Percentiles rank a stretch among this genome's conserved stretches.
phyloP scores from a whole-genome alignment of 768 basidiomycete species.

The Floccularia luteovirens region DNA sequence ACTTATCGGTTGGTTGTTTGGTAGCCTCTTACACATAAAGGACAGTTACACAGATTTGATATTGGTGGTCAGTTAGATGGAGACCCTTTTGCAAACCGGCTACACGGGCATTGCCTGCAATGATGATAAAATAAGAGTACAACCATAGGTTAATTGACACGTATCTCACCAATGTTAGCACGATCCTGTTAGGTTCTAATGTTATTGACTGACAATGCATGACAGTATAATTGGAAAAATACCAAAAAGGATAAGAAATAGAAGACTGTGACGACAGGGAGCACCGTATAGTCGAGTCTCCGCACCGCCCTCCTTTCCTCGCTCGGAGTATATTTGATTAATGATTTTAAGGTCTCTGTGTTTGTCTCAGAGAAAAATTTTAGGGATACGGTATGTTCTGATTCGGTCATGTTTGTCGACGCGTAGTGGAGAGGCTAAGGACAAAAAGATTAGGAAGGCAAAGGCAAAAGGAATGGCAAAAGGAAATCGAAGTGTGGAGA shows the following conservation, averaged over 20 bases:
- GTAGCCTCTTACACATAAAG: conserved; percentile 18
- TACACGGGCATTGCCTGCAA: conserved; percentile 33
- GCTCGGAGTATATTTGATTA: too few relatives aligned
- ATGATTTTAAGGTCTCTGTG: too few relatives aligned
- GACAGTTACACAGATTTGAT: conserved; percentile 25
- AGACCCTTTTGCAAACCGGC: conserved; percentile 40
- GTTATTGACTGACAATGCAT: background rate
- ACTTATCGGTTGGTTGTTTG: too few relatives aligned
- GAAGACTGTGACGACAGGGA: conserved; percentile 30
- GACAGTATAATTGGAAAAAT: background rate
- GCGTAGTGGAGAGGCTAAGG: too few relatives aligned
- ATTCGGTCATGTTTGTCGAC: too few relatives aligned
- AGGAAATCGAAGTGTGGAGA: too few relatives aligned
- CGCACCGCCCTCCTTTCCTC: conserved; percentile 15
- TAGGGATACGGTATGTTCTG: too few relatives aligned
- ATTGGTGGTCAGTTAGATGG: conserved; percentile 27
- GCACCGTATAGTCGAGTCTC: conserved; percentile 21
- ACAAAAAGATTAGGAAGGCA: too few relatives aligned
- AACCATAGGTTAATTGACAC: background rate
- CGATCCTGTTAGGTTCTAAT: conserved; percentile 16
- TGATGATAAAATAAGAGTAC: background rate
- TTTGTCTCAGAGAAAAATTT: too few relatives aligned
- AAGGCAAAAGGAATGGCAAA: too few relatives aligned
- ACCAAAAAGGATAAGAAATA: conserved; percentile 30
- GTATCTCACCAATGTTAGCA: conserved; percentile 20